phyloP scores from a whole-genome alignment of 108 stramenopile genomes.

The Heterococcus sp. region DNA sequence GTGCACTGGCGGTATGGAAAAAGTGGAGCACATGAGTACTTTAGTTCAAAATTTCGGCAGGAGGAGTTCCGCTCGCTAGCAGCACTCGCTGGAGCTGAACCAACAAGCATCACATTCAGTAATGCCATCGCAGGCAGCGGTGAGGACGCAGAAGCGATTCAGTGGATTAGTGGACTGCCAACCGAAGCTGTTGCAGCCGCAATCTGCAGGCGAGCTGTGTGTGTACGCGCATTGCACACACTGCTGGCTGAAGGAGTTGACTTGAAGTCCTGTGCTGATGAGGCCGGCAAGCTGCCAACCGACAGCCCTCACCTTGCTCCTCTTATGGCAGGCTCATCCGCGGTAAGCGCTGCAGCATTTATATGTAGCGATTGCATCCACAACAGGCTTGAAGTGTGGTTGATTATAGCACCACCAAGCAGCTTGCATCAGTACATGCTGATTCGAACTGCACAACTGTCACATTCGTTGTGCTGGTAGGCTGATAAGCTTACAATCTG shows the following conservation, averaged over 20 bases:
- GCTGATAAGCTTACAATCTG: no score
- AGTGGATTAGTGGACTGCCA: neutral
- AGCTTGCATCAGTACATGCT: no score
- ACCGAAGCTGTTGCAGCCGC: neutral
- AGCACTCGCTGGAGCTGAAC: neutral
- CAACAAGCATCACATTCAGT: neutral
- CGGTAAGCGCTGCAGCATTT: neutral
- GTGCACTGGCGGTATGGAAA: neutral
- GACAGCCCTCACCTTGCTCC: no score
- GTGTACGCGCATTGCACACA: neutral
- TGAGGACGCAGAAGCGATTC: neutral
- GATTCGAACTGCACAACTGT: no score
- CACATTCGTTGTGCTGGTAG: no score
- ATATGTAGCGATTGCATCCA: neutral
- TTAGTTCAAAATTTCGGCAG: neutral
- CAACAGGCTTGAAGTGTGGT: neutral
- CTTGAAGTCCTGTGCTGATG: neutral
- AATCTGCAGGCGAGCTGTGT: neutral
- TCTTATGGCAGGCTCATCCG: no score
- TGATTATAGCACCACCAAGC: neutral
- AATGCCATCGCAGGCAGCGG: neutral
- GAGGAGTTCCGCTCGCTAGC: neutral
- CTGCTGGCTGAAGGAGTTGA: neutral
- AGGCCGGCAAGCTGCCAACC: no score
- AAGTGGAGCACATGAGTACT: neutral